Conservation (phyloP, 257 asterid species). For the Scutellaria minor region DNA sequence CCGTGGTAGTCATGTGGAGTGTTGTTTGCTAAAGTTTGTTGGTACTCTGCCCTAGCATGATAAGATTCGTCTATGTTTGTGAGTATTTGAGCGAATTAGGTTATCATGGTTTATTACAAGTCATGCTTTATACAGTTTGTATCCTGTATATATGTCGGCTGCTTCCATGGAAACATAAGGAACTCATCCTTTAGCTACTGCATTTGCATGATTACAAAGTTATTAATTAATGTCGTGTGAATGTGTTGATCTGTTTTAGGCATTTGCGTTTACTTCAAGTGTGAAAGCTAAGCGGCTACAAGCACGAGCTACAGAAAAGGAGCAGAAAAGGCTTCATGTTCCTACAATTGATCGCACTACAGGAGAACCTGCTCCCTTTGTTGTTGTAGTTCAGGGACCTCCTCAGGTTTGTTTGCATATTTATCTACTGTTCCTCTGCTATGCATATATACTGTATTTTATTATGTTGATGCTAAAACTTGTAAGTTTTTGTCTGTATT, state of each 20-base stretch:
- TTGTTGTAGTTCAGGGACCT: slow-evolving; percentile 94
- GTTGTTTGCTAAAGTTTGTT: background rate
- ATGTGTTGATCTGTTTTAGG: slow-evolving; percentile 51
- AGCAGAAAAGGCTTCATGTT: slow-evolving; percentile 88
- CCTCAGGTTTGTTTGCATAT: slow-evolving; percentile 65
- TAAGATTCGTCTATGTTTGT: background rate
- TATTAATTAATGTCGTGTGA: slow-evolving; percentile 14
- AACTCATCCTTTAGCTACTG: background rate
- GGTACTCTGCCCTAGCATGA: background rate
- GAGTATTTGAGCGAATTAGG: slow-evolving; percentile 2
- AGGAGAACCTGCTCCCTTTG: slow-evolving; percentile 95
- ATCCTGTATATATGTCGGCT: background rate
- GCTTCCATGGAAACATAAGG: background rate
- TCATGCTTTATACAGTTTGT: background rate
- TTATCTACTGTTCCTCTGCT: slow-evolving; percentile 6
- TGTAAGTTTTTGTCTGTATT: slow-evolving; percentile 29
- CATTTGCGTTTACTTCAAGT: slow-evolving; percentile 75
- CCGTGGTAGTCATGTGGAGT: background rate
- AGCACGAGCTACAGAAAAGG: slow-evolving; percentile 86
- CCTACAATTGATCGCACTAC: slow-evolving; percentile 73
- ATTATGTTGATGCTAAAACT: slow-evolving; percentile 23
- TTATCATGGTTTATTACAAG: slow-evolving; percentile 1
- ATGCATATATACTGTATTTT: background rate
- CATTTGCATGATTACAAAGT: slow-evolving; percentile 5
- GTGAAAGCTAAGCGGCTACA: slow-evolving; percentile 88